A percentile compares a stretch with the other conserved stretches of the same genome.
Conservation (phyloP, 495 filamentous ascomycete species). For the Rostrohypoxylon terebratum region DNA sequence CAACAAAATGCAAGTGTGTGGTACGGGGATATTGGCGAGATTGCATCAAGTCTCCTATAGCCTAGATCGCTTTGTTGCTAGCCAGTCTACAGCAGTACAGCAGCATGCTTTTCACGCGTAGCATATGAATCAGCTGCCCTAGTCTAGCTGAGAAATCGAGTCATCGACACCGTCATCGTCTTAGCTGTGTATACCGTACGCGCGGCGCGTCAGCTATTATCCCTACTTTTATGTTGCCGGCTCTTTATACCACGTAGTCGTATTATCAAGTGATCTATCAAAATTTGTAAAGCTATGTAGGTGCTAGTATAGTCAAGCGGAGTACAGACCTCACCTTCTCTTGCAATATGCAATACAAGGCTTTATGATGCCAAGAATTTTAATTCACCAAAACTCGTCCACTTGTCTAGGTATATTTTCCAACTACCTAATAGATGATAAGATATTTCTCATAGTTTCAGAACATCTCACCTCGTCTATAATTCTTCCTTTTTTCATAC, state of each 20-base stretch:
- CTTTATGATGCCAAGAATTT: neutral
- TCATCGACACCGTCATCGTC: conserved; percentile 22
- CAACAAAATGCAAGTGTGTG: conserved; percentile 18
- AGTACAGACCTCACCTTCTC: neutral
- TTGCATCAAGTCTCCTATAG: neutral
- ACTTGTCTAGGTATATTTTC: too few relatives aligned
- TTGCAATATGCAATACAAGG: too few relatives aligned
- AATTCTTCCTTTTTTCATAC: too few relatives aligned
- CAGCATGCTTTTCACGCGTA: neutral
- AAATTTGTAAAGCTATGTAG: neutral
- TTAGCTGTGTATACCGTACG: conserved; percentile 33
- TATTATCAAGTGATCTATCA: conserved; percentile 29
- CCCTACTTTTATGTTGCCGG: neutral
- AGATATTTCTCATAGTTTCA: too few relatives aligned
- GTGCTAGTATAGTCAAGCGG: neutral
- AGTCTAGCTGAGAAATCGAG: conserved; percentile 19
- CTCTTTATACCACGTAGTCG: conserved; percentile 26
- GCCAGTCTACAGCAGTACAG: neutral
- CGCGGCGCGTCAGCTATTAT: conserved; percentile 32
- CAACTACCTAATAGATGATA: too few relatives aligned
- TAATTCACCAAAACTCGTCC: too few relatives aligned
- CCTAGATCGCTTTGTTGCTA: conserved; percentile 18
- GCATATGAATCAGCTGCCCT: conserved; percentile 18
- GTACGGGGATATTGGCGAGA: conserved; percentile 22
- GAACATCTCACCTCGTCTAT: too few relatives aligned